Percentiles rank a stretch among this genome's conserved stretches.
phyloP scores from a whole-genome alignment of 371 early-diverging fungal species.

The Saksenaea oblongispora region DNA sequence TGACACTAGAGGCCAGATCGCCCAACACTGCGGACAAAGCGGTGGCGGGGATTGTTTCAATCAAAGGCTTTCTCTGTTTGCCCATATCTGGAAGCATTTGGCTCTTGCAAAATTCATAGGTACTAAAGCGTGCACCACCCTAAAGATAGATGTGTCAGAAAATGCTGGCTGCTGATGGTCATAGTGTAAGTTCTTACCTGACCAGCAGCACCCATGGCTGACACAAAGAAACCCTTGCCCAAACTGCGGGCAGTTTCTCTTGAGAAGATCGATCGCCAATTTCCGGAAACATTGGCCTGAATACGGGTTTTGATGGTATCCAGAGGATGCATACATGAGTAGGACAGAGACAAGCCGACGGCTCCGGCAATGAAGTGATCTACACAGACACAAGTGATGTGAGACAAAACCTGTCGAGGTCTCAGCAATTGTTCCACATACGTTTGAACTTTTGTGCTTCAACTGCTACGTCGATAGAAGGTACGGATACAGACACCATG shows the following conservation, averaged over 20 bases:
- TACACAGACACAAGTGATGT: constrained; percentile 20
- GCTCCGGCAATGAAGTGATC: constrained; percentile 73
- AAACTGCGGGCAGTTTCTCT: constrained; percentile 56
- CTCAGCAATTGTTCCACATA: neutral
- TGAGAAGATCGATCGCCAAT: constrained; percentile 53
- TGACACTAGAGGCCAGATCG: constrained; percentile 75
- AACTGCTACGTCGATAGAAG: neutral
- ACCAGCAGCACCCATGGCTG: constrained; percentile 71
- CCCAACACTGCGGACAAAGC: constrained; percentile 77
- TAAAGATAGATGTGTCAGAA: constrained; percentile 11
- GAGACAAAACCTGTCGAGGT: neutral
- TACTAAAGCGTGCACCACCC: constrained; percentile 76
- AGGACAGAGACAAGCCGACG: constrained; percentile 65
- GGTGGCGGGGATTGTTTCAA: constrained; percentile 59
- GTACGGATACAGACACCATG: neutral
- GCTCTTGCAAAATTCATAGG: constrained; percentile 76
- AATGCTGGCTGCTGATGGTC: neutral
- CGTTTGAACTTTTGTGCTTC: neutral
- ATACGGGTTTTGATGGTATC: constrained; percentile 73
- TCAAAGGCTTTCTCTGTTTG: constrained; percentile 13
- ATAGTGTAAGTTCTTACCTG: constrained; percentile 40
- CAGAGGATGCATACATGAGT: constrained; percentile 74
- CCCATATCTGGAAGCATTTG: constrained; percentile 50
- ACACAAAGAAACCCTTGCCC: constrained; percentile 69
- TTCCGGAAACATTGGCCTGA: constrained; percentile 54